Percentiles rank a stretch among this genome's conserved stretches.
Conservation (phyloP, 1,284 basidiomycete species). For the Rhodotorula sp. region DNA sequence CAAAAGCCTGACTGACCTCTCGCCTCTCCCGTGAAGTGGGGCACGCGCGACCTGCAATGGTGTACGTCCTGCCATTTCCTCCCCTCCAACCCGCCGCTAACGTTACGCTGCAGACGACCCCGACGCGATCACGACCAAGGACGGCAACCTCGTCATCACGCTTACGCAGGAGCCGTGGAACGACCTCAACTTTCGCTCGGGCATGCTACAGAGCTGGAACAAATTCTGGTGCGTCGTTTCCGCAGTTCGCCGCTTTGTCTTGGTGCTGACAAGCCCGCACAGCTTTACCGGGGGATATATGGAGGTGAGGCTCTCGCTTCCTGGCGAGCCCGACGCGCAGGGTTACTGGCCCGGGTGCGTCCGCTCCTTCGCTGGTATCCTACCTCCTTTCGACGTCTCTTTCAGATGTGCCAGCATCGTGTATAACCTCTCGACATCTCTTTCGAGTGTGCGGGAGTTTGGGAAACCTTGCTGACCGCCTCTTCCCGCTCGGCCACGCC, state of each 20-base stretch:
- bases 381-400: too few species aligned
- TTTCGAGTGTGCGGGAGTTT: too few species aligned
- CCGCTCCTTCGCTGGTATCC: background rate
- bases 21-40: background rate
- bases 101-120: constrained; percentile 57
- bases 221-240: constrained; percentile 68
- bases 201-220: constrained; percentile 67
- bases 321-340: constrained; percentile 64
- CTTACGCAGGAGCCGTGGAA: constrained; percentile 65
- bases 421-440: too few species aligned
- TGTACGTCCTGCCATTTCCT: background rate
- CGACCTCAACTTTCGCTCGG: constrained; percentile 68
- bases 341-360: constrained; percentile 50
- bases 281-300: constrained; percentile 84
- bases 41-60: constrained; percentile 7
- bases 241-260: background rate
- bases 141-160: constrained; percentile 78
- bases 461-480: too few species aligned
- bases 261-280: constrained; percentile 61
- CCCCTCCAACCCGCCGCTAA: background rate
- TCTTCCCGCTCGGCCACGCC: constrained; percentile 53
- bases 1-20: background rate
- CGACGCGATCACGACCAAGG: constrained; percentile 70
- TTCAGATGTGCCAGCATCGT: too few species aligned
- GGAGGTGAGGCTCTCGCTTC: constrained; percentile 67